These are phyloP conservation scores for Cyathus striatus DNA, from an alignment of 768 basidiomycete species.

Conservation along the genomic window DNA sequence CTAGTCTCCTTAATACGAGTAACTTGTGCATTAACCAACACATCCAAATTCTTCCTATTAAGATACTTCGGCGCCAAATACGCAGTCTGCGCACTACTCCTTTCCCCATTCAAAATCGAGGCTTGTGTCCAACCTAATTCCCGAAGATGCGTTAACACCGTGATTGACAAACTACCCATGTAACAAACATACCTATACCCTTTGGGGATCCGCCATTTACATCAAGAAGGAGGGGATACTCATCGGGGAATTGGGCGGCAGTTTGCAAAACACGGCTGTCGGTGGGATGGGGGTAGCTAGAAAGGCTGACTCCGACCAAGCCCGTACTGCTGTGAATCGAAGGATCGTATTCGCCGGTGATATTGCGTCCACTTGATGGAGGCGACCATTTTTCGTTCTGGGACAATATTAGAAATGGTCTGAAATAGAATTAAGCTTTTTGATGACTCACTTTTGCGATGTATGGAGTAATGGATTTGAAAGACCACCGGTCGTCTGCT, in stretches of 20 bases:
- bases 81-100: conserved; percentile 13
- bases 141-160: background rate
- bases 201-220: background rate
- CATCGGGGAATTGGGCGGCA: background rate
- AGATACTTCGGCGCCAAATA: conserved; percentile 8
- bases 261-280: conserved; percentile 8
- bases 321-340: conserved; percentile 5
- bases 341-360: conserved; percentile 4
- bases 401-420: background rate
- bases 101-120: conserved; percentile 6
- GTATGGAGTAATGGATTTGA: conserved; percentile 15
- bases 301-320: background rate
- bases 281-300: background rate
- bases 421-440: background rate
- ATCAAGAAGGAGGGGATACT: conserved; percentile 2
- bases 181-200: conserved; percentile 1
- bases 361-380: background rate
- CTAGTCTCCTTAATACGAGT: no score
- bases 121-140: conserved; percentile 7
- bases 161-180: background rate
- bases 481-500: conserved; percentile 17
- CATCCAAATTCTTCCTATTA: conserved; percentile 6
- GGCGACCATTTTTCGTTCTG: background rate
- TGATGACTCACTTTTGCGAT: conserved; percentile 9
- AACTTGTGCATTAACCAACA: conserved; percentile 12